These are phyloP conservation scores for Tulasnella calospora DNA, from an alignment of 768 basidiomycete genomes.

Conservation along the genomic window DNA sequence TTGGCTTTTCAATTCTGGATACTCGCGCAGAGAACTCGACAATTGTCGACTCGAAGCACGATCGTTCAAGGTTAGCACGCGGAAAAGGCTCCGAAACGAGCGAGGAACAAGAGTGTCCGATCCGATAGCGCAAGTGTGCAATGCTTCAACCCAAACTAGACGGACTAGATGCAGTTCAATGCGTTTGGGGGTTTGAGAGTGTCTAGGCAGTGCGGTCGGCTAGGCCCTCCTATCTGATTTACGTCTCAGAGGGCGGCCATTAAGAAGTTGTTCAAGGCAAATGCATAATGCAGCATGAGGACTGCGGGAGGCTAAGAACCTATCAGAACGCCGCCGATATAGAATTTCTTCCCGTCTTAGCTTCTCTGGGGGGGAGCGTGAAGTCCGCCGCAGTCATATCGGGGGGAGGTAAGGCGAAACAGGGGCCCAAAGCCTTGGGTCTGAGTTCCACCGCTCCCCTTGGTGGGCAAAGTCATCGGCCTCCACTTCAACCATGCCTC, in stretches of 20 bases:
- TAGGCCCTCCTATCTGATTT: neutral
- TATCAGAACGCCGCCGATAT: constrained; percentile 1
- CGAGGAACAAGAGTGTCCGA: neutral
- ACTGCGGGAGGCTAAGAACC: neutral
- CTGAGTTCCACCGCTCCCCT: neutral
- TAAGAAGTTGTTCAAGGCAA: neutral
- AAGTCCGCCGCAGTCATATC: neutral
- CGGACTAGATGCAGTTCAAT: neutral
- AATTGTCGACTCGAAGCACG: neutral
- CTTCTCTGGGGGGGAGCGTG: neutral
- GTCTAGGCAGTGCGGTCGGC: neutral
- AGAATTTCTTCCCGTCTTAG: constrained; percentile 3
- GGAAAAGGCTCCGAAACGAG: constrained; percentile 5
- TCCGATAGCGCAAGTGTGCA: constrained; percentile 2
- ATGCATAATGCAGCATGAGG: neutral
- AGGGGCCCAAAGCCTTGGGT: neutral
- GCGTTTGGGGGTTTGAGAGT: neutral
- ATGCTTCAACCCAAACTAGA: neutral
- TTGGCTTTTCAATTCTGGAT: neutral
- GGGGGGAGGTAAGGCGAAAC: constrained; percentile 6
- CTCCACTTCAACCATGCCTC: neutral
- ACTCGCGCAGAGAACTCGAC: neutral
- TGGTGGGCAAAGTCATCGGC: neutral
- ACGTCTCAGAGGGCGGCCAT: neutral
- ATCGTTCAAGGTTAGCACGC: constrained; percentile 2